A percentile compares a stretch with the other conserved stretches of the same genome.
Evolutionary conservation across 2,329 filamentous ascomycete species (phyloP).

Genomic region (Hypomyces rosellus): DNA sequence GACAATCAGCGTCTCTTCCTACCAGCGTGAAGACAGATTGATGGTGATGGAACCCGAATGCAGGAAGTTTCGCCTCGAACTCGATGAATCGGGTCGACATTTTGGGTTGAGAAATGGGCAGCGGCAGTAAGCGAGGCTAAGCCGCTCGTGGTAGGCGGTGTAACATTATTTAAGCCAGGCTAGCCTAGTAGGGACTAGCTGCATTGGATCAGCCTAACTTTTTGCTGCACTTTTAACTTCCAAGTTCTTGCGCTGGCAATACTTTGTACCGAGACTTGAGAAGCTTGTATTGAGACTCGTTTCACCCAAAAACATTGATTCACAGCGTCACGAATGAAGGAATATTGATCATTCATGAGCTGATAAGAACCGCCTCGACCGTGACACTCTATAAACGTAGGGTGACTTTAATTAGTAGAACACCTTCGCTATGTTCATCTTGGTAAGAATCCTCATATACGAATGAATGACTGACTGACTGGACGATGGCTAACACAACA

Average conservation of each 20-base stretch:
- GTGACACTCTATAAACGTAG: not conserved
- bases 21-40: no score
- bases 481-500: constrained; percentile 9
- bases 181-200: not conserved
- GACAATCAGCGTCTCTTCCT: no score
- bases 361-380: not conserved
- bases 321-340: no score
- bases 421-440: constrained; percentile 8
- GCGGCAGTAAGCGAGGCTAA: constrained; percentile 2
- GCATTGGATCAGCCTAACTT: not conserved
- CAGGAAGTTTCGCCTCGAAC: no score
- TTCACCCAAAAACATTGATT: no score
- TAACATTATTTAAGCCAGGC: not conserved
- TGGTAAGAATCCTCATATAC: constrained; percentile 2
- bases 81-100: no score
- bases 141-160: constrained; percentile 5
- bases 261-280: not conserved
- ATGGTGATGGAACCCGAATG: no score
- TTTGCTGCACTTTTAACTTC: not conserved
- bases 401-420: not conserved
- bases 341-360: no score
- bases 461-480: not conserved
- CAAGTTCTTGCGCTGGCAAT: not conserved
- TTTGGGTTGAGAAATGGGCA: not conserved
- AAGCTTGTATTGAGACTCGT: not conserved